Base-by-base conservation (phyloP, 2,329 filamentous ascomycete species). In the Claviceps monticola region DNA sequence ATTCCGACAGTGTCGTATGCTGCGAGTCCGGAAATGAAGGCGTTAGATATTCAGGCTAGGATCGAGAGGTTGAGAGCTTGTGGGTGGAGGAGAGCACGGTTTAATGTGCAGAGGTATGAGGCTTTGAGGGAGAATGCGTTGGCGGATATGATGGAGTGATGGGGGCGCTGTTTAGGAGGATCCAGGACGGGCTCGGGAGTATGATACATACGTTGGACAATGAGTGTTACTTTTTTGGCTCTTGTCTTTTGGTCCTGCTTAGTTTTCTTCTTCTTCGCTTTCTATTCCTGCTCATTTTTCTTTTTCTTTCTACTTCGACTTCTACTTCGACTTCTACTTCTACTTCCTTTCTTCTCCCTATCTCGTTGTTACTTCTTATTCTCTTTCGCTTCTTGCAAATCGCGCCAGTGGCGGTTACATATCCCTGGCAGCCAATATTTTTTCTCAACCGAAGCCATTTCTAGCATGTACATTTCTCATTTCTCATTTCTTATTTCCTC, bases 51-150 rank as follows among this genome's bases (percentile, higher is more conserved):
- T 2, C 67, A 69, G 53, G 68, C 73, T 6, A 71, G 78, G 23
- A 79, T 81, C 56, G 74, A 78, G 63, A 69, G 73, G 9, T 64
- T 82, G 11, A 71, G 75, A 19, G 71, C 71, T n/a, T 68, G 59
- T 48, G 76, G 76, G 2, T 81, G 78, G 78, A 71, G 71, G 58
- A 66, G 78, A 29, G 72, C 72, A 56, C 71, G 78, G 21, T 82
- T 82, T 56, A 73, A 82, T 55, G 64, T 66, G 5, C 62, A 66
- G 45, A 69, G 74, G 39, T 81, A 82, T 58, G 73, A 78, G 60
- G 68, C 69, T 19, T 65, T 81, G 8, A 66, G 75, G 14, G 74
- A 75, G 57, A 69, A 65, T 49, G 76, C 71, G 41, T 63, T 80
- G 51, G 71, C 72, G 2, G 78, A 81, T 58, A 63, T 80, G 55